A percentile compares a stretch with the other conserved stretches of the same genome.
Evolutionary conservation across 768 basidiomycete genomes (phyloP).

Genomic region (Termitomyces sp.): DNA sequence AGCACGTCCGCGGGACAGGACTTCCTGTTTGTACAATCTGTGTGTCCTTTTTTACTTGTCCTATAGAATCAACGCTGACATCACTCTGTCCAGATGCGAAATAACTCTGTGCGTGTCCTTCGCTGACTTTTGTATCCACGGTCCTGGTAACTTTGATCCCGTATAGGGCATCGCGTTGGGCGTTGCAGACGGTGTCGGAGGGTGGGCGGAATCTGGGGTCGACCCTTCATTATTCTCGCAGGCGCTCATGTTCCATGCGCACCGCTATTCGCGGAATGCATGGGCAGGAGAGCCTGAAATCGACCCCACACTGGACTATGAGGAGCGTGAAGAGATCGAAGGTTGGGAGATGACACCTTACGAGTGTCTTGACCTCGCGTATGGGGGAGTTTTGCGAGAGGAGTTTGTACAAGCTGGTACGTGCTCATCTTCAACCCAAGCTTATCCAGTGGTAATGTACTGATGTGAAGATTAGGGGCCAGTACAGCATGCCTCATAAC

Average conservation of each 20-base stretch:
- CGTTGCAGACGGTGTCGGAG: slow-evolving; percentile 91
- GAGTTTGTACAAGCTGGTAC: slow-evolving; percentile 65
- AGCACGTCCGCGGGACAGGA: slow-evolving; percentile 47
- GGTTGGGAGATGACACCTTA: slow-evolving; percentile 77
- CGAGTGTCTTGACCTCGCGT: slow-evolving; percentile 71
- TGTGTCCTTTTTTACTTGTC: slow-evolving; percentile 29
- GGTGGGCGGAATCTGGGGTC: slow-evolving; percentile 81
- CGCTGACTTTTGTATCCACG: slow-evolving; percentile 14
- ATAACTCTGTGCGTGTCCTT: slow-evolving; percentile 64
- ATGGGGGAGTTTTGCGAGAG: slow-evolving; percentile 70
- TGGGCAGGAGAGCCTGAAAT: slow-evolving; percentile 86
- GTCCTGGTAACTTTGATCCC: neutral
- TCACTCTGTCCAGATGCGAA: slow-evolving; percentile 58
- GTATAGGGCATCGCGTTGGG: slow-evolving; percentile 74
- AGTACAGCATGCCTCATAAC: slow-evolving; percentile 81
- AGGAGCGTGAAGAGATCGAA: slow-evolving; percentile 60
- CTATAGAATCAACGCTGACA: slow-evolving; percentile 3
- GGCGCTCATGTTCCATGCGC: slow-evolving; percentile 85
- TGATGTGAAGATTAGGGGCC: slow-evolving; percentile 51
- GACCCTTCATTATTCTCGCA: slow-evolving; percentile 92
- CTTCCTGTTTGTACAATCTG: slow-evolving; percentile 65
- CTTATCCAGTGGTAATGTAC: slow-evolving; percentile 17
- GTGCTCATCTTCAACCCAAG: slow-evolving; percentile 23
- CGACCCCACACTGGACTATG: slow-evolving; percentile 74
- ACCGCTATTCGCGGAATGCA: slow-evolving; percentile 65